Percentiles rank a stretch among this genome's conserved stretches.
Evolutionary conservation across 768 basidiomycete species (phyloP).

Genomic region (Inosperma sp.): DNA sequence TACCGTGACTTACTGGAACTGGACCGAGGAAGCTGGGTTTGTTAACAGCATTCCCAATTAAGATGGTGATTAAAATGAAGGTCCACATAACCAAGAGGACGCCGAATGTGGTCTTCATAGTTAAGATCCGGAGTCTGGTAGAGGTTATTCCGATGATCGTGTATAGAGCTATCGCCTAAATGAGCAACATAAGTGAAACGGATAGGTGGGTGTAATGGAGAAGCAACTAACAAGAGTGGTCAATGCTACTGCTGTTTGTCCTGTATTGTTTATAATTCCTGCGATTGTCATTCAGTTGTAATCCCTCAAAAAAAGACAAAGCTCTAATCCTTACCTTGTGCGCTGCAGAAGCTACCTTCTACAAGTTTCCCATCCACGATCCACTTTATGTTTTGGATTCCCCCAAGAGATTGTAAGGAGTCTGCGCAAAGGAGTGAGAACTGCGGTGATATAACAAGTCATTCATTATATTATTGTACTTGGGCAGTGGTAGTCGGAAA

Average conservation of each 20-base stretch:
- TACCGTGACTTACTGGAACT: slow-evolving; percentile 29
- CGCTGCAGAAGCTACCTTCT: slow-evolving; percentile 31
- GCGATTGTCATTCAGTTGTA: background rate
- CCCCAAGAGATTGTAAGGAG: slow-evolving; percentile 36
- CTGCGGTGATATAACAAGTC: slow-evolving; percentile 14
- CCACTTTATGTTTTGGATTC: slow-evolving; percentile 35
- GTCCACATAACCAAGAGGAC: slow-evolving; percentile 30
- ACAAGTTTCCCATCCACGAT: slow-evolving; percentile 31
- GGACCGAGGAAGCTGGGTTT: slow-evolving; percentile 27
- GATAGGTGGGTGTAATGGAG: background rate
- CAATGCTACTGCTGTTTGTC: slow-evolving; percentile 39
- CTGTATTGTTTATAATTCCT: slow-evolving; percentile 38
- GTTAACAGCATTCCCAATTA: slow-evolving; percentile 25
- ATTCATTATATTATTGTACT: background rate
- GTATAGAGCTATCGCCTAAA: slow-evolving; percentile 35
- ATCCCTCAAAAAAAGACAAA: background rate
- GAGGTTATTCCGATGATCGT: slow-evolving; percentile 39
- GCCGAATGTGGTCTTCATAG: slow-evolving; percentile 22
- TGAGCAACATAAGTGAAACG: background rate
- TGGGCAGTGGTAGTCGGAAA: background rate
- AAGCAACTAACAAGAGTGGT: slow-evolving; percentile 34
- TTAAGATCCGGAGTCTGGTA: slow-evolving; percentile 24
- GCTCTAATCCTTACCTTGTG: slow-evolving; percentile 31
- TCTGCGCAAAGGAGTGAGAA: slow-evolving; percentile 29
- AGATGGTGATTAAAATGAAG: slow-evolving; percentile 30